Evolutionary conservation across 1,284 basidiomycete species (phyloP).

Genomic region (Ganoderma leucocontextum): DNA sequence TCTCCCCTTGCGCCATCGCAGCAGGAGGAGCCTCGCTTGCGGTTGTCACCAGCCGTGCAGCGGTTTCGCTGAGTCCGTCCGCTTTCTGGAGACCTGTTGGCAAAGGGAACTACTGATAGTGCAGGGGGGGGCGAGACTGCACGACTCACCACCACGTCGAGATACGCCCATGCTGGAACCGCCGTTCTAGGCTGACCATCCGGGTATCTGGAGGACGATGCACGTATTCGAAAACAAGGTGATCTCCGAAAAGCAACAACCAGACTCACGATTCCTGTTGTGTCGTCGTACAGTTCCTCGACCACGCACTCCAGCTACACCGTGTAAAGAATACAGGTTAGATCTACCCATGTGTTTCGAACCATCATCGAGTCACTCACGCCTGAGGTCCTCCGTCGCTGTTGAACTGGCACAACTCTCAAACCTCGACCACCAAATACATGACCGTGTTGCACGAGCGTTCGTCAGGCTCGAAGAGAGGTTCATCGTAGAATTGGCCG

Average conservation of each 20-base stretch:
- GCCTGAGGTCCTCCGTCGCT: not conserved
- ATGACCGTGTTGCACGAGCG: slow-evolving; percentile 19
- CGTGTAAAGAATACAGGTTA: not conserved
- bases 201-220: slow-evolving; percentile 9
- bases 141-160: slow-evolving; percentile 1
- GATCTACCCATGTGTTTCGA: not conserved
- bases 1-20: not conserved
- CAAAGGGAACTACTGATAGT: not conserved
- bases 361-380: not conserved
- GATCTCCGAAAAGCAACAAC: not conserved
- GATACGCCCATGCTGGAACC: slow-evolving; percentile 17
- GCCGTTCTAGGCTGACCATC: slow-evolving; percentile 1
- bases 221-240: no score
- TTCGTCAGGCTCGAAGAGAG: not conserved
- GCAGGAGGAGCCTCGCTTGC: not conserved
- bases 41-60: not conserved
- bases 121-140: no score
- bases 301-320: not conserved
- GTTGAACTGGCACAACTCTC: not conserved
- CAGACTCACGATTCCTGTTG: not conserved
- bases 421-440: slow-evolving; percentile 13
- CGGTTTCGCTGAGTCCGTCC: not conserved
- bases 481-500: not conserved
- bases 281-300: not conserved
- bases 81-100: not conserved